Conservation (phyloP, 164 flowering plant genomes). For the Aristolochia fimbriata region DNA sequence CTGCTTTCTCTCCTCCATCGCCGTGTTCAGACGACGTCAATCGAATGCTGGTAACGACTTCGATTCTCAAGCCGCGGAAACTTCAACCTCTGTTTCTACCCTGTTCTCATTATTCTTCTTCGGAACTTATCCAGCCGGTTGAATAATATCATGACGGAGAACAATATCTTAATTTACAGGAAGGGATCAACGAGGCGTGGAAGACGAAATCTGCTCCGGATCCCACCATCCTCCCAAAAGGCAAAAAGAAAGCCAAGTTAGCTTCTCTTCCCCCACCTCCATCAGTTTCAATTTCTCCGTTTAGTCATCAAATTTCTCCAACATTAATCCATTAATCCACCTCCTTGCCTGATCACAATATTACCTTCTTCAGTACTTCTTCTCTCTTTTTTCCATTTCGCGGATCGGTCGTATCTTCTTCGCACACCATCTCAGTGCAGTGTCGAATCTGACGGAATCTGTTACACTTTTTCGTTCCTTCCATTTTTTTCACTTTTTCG, state of each 20-base stretch:
- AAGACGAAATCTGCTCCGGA: conserved; percentile 50
- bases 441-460: no score
- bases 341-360: no score
- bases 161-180: conserved; percentile 19
- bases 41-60: conserved; percentile 53
- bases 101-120: no score
- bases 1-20: neutral
- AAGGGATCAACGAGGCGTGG: conserved; percentile 84
- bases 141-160: neutral
- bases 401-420: no score
- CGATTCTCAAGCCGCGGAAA: no score
- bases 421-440: no score
- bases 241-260: conserved; percentile 81
- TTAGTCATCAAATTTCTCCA: no score
- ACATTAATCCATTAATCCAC: no score
- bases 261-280: conserved; percentile 4
- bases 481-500: neutral
- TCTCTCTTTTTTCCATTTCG: no score
- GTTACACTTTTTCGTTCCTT: neutral
- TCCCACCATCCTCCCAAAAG: conserved; percentile 72
- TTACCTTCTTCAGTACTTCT: no score
- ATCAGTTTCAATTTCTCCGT: no score
- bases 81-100: no score
- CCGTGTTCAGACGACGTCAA: conserved; percentile 58
- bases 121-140: neutral